phyloP scores from a whole-genome alignment of 306 rosid species.

The Prinsepia uniflora region DNA sequence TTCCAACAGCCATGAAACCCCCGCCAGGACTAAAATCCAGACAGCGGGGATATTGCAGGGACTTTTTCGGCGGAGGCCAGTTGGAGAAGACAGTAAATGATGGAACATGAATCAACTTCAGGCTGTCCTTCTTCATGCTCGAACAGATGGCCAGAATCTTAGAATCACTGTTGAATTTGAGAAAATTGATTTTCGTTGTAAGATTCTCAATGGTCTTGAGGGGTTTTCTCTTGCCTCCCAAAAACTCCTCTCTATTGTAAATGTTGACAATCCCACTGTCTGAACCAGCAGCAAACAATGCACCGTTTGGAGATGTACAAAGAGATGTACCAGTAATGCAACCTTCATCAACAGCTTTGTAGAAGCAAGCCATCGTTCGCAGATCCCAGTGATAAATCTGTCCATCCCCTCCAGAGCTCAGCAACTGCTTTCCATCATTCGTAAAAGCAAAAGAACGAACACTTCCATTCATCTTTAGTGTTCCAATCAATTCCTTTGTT shows the following conservation, averaged over 20 bases:
- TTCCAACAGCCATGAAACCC: slow-evolving; percentile 86
- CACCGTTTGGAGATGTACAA: slow-evolving; percentile 48
- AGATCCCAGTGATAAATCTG: slow-evolving; percentile 94
- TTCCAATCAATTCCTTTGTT: slow-evolving; percentile 76
- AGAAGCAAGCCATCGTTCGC: slow-evolving; percentile 72
- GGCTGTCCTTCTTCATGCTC: slow-evolving; percentile 60
- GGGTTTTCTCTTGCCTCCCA: slow-evolving; percentile 63
- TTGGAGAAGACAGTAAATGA: slow-evolving; percentile 72
- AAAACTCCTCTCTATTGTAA: slow-evolving; percentile 50
- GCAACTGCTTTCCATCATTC: slow-evolving; percentile 60
- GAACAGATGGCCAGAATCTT: slow-evolving; percentile 69
- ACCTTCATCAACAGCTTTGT: slow-evolving; percentile 60
- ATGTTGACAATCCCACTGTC: slow-evolving; percentile 51
- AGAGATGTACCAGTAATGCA: slow-evolving; percentile 49
- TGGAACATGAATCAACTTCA: slow-evolving; percentile 70
- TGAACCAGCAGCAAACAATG: slow-evolving; percentile 59
- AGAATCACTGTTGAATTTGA: slow-evolving; percentile 53
- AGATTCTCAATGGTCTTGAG: slow-evolving; percentile 47
- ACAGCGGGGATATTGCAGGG: slow-evolving; percentile 56
- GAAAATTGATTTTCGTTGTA: slow-evolving; percentile 48
- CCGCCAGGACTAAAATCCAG: slow-evolving; percentile 89
- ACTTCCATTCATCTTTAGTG: slow-evolving; percentile 89
- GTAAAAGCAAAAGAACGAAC: slow-evolving; percentile 77
- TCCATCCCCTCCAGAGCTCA: slow-evolving; percentile 87
- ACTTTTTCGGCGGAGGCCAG: slow-evolving; percentile 58